A percentile compares a stretch with the other conserved stretches of the same genome.
Conservation (phyloP, 345 rosid species). For the Pugionium dolabratum region DNA sequence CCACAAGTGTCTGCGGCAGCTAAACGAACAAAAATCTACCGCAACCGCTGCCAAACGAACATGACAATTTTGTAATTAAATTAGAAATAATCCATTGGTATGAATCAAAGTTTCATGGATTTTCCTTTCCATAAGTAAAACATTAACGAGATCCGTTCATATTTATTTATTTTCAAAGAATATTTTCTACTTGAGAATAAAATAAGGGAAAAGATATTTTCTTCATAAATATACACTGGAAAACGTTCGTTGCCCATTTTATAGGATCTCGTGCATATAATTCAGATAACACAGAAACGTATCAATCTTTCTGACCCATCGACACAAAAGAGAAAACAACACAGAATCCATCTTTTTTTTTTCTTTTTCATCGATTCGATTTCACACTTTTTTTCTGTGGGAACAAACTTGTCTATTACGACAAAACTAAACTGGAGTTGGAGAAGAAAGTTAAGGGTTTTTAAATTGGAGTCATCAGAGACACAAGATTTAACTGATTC, state of each 20-base stretch:
- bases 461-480: conserved; percentile 11
- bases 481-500: background rate
- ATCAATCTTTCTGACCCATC: conserved; percentile 25
- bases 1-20: too few species aligned
- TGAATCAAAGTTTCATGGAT: too few species aligned
- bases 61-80: too few species aligned
- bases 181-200: background rate
- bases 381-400: conserved; percentile 25
- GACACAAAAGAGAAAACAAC: background rate
- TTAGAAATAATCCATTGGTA: too few species aligned
- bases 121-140: conserved; percentile 4
- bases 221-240: background rate
- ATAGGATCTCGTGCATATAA: conserved; percentile 32
- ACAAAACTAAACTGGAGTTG: background rate
- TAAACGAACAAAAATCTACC: too few species aligned
- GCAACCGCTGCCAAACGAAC: too few species aligned
- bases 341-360: conserved; percentile 27
- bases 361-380: conserved; percentile 23
- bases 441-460: conserved; percentile 24
- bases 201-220: background rate
- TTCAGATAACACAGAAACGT: conserved; percentile 25
- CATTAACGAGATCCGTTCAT: conserved; percentile 3
- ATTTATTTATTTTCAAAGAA: conserved; percentile 4
- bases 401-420: conserved; percentile 6
- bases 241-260: conserved; percentile 1